A percentile compares a stretch with the other conserved stretches of the same genome.
phyloP scores from a whole-genome alignment of 306 rosid genomes.

The Cicer judaicum region DNA sequence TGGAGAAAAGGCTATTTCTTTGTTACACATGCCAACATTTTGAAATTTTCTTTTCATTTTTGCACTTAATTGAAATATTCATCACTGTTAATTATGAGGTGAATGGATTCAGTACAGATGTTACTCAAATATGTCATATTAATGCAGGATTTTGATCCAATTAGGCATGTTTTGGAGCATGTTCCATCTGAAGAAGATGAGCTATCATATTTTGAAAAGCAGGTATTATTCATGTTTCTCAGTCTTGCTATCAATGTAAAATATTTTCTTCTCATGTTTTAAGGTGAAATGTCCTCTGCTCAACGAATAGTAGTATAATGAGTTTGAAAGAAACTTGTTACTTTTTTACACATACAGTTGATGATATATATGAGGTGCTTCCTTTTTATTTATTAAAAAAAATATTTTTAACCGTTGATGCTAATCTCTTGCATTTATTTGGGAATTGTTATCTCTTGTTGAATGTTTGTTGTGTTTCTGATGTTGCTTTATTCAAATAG shows the following conservation, averaged over 20 bases:
- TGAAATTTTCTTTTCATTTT: conserved; percentile 28
- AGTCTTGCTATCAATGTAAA: conserved; percentile 24
- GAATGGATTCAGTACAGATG: conserved; percentile 33
- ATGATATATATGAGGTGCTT: conserved; percentile 16
- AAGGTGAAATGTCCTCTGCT: conserved; percentile 8
- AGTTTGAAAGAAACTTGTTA: conserved; percentile 35
- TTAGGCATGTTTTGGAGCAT: conserved; percentile 79
- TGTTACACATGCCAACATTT: conserved; percentile 35
- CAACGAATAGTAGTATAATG: conserved; percentile 1
- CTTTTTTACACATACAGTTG: conserved; percentile 23
- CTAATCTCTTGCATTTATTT: conserved; percentile 19
- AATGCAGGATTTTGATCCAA: conserved; percentile 90
- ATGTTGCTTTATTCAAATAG: conserved; percentile 6
- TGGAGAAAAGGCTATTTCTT: conserved; percentile 26
- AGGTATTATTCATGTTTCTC: conserved; percentile 60
- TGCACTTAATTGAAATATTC: conserved; percentile 30
- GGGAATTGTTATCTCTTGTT: conserved; percentile 25
- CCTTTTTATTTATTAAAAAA: conserved; percentile 16
- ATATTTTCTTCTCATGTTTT: conserved; percentile 12
- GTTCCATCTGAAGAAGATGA: conserved; percentile 76
- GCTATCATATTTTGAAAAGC: conserved; percentile 79
- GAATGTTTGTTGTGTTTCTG: conserved; percentile 22
- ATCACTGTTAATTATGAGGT: conserved; percentile 33
- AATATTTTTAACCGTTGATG: conserved; percentile 1
- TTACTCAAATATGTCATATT: conserved; percentile 34